phyloP scores from a whole-genome alignment of 2,329 filamentous ascomycete species.

The Hortaea werneckii region DNA sequence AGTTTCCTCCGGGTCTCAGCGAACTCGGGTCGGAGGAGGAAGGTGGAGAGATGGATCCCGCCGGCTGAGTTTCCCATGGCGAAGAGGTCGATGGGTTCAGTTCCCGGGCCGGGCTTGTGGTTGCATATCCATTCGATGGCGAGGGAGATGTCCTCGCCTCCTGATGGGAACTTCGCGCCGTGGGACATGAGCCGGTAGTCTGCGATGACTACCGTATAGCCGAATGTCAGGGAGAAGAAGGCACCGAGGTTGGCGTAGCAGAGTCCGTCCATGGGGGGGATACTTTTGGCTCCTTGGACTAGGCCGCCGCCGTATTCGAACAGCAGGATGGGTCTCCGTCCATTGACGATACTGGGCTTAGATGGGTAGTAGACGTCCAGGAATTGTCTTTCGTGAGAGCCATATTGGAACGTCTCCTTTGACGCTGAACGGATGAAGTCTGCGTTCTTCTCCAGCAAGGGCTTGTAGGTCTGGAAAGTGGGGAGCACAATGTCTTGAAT shows the following conservation, averaged over 20 bases:
- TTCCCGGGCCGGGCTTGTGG: constrained; percentile 13
- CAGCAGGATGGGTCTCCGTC: constrained; percentile 13
- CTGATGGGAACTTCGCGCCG: constrained; percentile 31
- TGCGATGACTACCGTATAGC: constrained; percentile 27
- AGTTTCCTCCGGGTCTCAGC: constrained; percentile 11
- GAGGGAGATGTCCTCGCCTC: constrained; percentile 30
- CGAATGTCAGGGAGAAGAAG: constrained; percentile 29
- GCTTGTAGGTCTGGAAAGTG: constrained; percentile 15
- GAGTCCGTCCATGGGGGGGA: constrained; percentile 19
- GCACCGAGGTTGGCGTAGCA: constrained; percentile 30
- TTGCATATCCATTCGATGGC: constrained; percentile 28
- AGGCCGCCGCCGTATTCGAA: constrained; percentile 29
- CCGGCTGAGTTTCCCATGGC: constrained; percentile 34
- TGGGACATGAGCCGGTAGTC: constrained; percentile 33
- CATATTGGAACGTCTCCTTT: constrained; percentile 26
- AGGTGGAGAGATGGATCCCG: constrained; percentile 30
- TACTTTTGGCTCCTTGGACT: constrained; percentile 23
- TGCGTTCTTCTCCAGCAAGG: constrained; percentile 15
- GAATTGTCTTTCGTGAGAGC: constrained; percentile 26
- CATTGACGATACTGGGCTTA: constrained; percentile 10
- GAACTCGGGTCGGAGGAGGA: constrained; percentile 22
- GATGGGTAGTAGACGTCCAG: constrained; percentile 30
- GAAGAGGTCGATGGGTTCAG: constrained; percentile 25
- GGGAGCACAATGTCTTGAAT: constrained; percentile 15
- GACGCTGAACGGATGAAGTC: constrained; percentile 13